Evolutionary conservation across 164 flowering plant species (phyloP).

Genomic region (Sedum album): DNA sequence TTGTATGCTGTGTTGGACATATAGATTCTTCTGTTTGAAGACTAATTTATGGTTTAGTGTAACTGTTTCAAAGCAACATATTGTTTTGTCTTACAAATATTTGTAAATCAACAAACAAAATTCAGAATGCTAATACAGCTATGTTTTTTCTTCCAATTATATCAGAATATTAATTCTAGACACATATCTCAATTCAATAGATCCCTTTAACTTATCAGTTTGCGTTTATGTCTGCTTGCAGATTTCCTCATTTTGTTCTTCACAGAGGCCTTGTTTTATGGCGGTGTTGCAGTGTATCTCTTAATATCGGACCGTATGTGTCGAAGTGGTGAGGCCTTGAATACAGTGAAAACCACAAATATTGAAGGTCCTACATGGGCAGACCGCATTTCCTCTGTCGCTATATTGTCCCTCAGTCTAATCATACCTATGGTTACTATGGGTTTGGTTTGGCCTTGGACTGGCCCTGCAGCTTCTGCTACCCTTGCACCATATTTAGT

Average conservation of each 20-base stretch:
- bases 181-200: too few species aligned
- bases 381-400: slow-evolving; percentile 63
- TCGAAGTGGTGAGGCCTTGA: slow-evolving; percentile 25
- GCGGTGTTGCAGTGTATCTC: slow-evolving; percentile 82
- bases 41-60: too few species aligned
- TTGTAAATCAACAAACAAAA: background rate
- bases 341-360: slow-evolving; percentile 17
- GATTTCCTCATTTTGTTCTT: slow-evolving; percentile 96
- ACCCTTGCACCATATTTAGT: slow-evolving; percentile 95
- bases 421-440: slow-evolving; percentile 86
- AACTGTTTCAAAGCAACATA: background rate
- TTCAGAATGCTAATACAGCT: too few species aligned
- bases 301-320: slow-evolving; percentile 44
- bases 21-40: too few species aligned
- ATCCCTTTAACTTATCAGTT: background rate
- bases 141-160: background rate
- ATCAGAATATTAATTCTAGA: too few species aligned
- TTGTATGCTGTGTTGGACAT: too few species aligned
- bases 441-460: slow-evolving; percentile 99
- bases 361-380: slow-evolving; percentile 31
- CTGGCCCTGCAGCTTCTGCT: slow-evolving; percentile 99
- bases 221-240: slow-evolving; percentile 26
- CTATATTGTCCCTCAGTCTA: slow-evolving; percentile 68
- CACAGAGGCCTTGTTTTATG: slow-evolving; percentile 91
- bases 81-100: background rate